Percentiles rank a stretch among this genome's conserved stretches.
Evolutionary conservation across 2,329 filamentous ascomycete genomes (phyloP).

Genomic region (Ceratocystis alfenasii): DNA sequence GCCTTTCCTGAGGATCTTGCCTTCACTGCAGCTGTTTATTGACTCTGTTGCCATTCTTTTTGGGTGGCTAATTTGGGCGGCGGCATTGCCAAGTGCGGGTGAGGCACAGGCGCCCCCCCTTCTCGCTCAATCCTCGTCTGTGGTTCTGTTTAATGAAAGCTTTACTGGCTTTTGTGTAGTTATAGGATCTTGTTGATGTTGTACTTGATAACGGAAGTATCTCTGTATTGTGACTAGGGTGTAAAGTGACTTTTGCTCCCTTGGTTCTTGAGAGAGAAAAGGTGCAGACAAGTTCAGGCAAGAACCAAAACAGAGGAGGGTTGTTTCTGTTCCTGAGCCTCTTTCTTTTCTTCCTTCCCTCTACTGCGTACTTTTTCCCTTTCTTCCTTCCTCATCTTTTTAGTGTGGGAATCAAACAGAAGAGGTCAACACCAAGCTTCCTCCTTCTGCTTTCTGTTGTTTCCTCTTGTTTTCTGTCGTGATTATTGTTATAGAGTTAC

Average conservation of each 20-base stretch:
- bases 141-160: not conserved
- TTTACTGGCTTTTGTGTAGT: not conserved
- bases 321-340: not conserved
- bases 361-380: not conserved
- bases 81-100: constrained; percentile 2
- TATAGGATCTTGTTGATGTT: not conserved
- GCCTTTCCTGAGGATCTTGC: not conserved
- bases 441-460: not conserved
- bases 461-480: not conserved
- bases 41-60: too few species aligned
- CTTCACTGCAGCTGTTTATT: too few species aligned
- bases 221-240: not conserved
- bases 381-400: not conserved
- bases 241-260: not conserved
- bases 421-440: not conserved
- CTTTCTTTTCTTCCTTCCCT: not conserved
- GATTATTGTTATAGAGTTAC: not conserved
- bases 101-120: constrained; percentile 3
- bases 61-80: not conserved
- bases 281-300: not conserved
- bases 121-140: constrained; percentile 3
- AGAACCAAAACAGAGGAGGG: not conserved
- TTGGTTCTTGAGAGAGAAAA: not conserved
- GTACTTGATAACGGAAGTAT: not conserved
- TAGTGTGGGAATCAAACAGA: not conserved